Conservation (phyloP, 352 stramenopile genomes). For the Globisporangium mamillatum region DNA sequence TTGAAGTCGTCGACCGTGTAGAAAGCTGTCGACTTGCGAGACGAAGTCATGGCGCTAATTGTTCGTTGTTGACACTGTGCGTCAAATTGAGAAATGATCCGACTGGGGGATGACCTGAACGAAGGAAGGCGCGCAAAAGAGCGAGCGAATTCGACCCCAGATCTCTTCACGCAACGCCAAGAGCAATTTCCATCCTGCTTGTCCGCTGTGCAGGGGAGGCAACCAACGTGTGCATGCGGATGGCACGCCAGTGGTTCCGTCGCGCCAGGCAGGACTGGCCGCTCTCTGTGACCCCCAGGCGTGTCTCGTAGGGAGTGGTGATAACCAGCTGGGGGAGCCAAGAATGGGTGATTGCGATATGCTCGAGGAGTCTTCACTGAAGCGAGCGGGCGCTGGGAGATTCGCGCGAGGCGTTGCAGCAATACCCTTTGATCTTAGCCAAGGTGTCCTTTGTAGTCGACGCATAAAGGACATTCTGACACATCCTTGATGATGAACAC, state of each 20-base stretch:
- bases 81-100: constrained; percentile 12
- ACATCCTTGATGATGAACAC: constrained; percentile 3
- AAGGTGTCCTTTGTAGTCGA: neutral
- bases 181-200: neutral
- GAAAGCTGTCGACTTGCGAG: constrained; percentile 22
- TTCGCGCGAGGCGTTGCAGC: neutral
- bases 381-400: too few relatives aligned
- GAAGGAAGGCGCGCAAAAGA: neutral
- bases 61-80: neutral
- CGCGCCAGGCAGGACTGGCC: neutral
- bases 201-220: neutral
- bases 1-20: constrained; percentile 52
- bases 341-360: neutral
- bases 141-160: neutral
- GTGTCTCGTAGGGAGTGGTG: constrained; percentile 12
- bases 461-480: constrained; percentile 2
- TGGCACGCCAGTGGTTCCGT: constrained; percentile 9
- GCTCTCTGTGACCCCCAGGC: constrained; percentile 6
- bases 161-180: constrained; percentile 5
- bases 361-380: neutral
- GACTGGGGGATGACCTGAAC: neutral
- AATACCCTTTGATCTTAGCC: neutral
- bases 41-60: constrained; percentile 1
- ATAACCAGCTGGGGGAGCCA: constrained; percentile 1
- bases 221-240: constrained; percentile 5